These are phyloP conservation scores for Colletotrichum chlorophyti DNA, from an alignment of 2,329 filamentous ascomycete species.

Conservation along the genomic window DNA sequence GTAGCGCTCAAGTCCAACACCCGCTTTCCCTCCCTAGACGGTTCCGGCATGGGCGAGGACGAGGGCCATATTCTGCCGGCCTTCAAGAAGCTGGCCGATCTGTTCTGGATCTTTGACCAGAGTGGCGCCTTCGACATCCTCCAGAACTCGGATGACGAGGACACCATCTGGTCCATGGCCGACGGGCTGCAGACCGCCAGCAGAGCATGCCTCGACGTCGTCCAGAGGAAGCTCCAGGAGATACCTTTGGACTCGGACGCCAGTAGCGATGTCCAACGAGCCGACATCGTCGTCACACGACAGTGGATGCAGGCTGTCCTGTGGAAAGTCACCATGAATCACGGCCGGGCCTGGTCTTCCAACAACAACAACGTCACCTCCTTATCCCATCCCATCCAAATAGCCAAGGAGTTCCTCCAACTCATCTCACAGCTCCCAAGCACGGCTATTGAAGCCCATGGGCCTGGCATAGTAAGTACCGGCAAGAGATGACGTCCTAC, in stretches of 20 bases:
- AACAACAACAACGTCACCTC: conserved; percentile 28
- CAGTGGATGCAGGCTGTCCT: conserved; percentile 59
- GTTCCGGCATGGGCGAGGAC: conserved; percentile 42
- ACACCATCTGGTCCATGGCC: conserved; percentile 37
- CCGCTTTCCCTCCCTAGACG: conserved; percentile 42
- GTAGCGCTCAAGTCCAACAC: conserved; percentile 50
- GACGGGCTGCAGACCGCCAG: conserved; percentile 22
- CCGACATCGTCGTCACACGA: conserved; percentile 55
- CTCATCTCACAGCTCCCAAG: conserved; percentile 50
- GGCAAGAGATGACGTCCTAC: background rate
- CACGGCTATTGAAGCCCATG: conserved; percentile 55
- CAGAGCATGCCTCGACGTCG: conserved; percentile 42
- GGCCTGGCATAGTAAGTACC: conserved; percentile 46
- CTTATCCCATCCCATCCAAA: conserved; percentile 45
- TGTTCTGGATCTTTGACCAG: conserved; percentile 58
- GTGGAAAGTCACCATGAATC: conserved; percentile 48
- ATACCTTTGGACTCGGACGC: conserved; percentile 43
- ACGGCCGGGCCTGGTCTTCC: conserved; percentile 35
- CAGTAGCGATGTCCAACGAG: conserved; percentile 55
- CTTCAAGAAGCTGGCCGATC: conserved; percentile 54
- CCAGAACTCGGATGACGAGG: conserved; percentile 42
- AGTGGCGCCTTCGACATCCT: conserved; percentile 56
- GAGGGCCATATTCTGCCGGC: conserved; percentile 53
- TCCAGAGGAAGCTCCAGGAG: conserved; percentile 52
- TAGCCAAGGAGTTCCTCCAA: conserved; percentile 52